Evolutionary conservation across 2,329 filamentous ascomycete genomes (phyloP).

Genomic region (Elsinoe perseae): DNA sequence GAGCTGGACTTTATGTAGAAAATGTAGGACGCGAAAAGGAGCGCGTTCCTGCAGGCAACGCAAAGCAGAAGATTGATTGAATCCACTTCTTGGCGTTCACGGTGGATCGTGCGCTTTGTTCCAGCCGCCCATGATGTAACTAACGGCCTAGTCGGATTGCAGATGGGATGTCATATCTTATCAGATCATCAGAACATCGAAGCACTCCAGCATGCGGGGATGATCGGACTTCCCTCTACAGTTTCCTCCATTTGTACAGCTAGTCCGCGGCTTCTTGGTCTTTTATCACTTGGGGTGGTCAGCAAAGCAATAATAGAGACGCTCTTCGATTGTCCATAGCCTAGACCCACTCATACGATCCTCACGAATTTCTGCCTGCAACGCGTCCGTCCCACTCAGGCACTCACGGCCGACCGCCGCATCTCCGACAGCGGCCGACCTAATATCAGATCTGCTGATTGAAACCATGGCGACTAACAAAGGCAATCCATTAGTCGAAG

Average conservation of each 20-base stretch:
- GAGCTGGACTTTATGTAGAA: slow-evolving; percentile 11
- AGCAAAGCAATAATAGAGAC: no score
- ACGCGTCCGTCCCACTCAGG: slow-evolving; percentile 12
- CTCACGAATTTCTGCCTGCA: not conserved
- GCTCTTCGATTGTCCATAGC: no score
- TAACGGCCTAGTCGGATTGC: not conserved
- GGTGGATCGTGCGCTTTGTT: not conserved
- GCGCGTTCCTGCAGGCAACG: slow-evolving; percentile 9
- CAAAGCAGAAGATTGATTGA: slow-evolving; percentile 8
- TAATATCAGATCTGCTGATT: not conserved
- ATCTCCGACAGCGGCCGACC: slow-evolving; percentile 8
- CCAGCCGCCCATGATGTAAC: slow-evolving; percentile 11
- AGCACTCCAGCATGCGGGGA: not conserved
- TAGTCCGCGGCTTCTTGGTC: no score
- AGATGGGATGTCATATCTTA: not conserved
- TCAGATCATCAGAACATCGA: slow-evolving; percentile 3
- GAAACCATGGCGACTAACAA: slow-evolving; percentile 18
- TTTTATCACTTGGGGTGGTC: no score
- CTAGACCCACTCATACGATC: slow-evolving; percentile 3
- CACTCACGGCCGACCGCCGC: not conserved
- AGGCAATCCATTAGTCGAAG: slow-evolving; percentile 47
- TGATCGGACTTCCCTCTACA: no score
- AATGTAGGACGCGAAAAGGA: slow-evolving; percentile 8
- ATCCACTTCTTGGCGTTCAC: slow-evolving; percentile 1
- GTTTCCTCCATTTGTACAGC: no score